Conservation (phyloP, 129 eudicot genomes). For the Helianthus tuberosus region DNA sequence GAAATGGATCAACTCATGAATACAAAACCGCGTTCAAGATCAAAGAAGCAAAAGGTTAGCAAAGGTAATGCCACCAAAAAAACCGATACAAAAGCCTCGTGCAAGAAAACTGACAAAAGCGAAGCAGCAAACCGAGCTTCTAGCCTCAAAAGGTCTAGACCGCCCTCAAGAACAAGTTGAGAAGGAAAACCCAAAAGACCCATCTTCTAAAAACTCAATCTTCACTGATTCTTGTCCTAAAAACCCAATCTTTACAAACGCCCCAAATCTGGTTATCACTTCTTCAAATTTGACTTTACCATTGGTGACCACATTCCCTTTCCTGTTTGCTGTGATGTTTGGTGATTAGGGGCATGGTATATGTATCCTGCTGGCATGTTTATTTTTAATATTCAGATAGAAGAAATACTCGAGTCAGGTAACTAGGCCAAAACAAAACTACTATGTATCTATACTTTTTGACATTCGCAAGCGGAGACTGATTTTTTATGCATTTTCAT, state of each 20-base stretch:
- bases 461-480: constrained; percentile 4
- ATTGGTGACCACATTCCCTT: constrained; percentile 77
- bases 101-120: constrained; percentile 33
- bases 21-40: constrained; percentile 15
- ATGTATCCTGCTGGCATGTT: constrained; percentile 74
- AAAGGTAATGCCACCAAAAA: constrained; percentile 21
- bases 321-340: constrained; percentile 98
- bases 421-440: constrained; percentile 9
- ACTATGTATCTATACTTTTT: constrained; percentile 6
- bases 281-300: constrained; percentile 55
- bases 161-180: constrained; percentile 22
- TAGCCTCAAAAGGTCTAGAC: constrained; percentile 22
- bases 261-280: constrained; percentile 36
- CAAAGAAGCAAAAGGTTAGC: constrained; percentile 33
- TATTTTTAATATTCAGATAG: constrained; percentile 63
- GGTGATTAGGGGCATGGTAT: constrained; percentile 99
- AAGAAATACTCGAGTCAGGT: constrained; percentile 86
- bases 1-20: constrained; percentile 49
- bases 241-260: constrained; percentile 30
- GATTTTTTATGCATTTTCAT: constrained; percentile 10
- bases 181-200: constrained; percentile 22
- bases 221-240: constrained; percentile 27
- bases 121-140: constrained; percentile 30
- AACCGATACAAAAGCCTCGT: constrained; percentile 20
- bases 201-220: constrained; percentile 29